Evolutionary conservation across 495 filamentous ascomycete species (phyloP).

Genomic region (Aspergillus sclerotioniger): DNA sequence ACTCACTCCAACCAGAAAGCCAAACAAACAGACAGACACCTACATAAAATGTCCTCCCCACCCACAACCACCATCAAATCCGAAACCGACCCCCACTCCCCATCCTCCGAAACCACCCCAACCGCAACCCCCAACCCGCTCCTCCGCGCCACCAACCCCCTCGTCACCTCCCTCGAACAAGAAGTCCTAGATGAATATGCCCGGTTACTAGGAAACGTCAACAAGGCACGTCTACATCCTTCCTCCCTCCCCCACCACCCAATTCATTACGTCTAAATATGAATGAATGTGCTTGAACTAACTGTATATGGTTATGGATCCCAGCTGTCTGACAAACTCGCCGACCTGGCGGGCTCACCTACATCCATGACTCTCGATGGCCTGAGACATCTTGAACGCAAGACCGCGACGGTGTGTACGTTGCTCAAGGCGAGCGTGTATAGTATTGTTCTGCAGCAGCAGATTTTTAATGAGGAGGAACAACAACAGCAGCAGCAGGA

Average conservation of each 20-base stretch:
- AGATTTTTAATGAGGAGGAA: constrained; percentile 69
- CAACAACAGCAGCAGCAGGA: constrained; percentile 37
- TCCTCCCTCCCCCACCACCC: background rate
- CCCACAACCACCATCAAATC: background rate
- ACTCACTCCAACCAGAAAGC: background rate
- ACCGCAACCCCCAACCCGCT: constrained; percentile 35
- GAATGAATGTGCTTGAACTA: no score
- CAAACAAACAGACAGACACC: background rate
- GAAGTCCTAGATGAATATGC: constrained; percentile 94
- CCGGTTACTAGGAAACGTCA: constrained; percentile 83
- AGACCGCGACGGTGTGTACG: constrained; percentile 91
- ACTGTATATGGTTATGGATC: background rate
- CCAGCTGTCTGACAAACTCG: constrained; percentile 41
- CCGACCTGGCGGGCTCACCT: constrained; percentile 33
- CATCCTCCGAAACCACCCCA: background rate
- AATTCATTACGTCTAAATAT: constrained; percentile 3
- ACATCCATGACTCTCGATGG: constrained; percentile 57
- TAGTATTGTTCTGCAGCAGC: constrained; percentile 95
- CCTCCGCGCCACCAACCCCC: constrained; percentile 36
- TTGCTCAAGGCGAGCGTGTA: constrained; percentile 97
- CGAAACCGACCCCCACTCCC: background rate
- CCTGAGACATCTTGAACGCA: constrained; percentile 84
- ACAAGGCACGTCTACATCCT: constrained; percentile 57
- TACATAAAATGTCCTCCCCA: background rate
- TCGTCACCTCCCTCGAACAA: constrained; percentile 75